Conservation (phyloP, 2,329 filamentous ascomycete species). For the Aspergillus costaricaensis region DNA sequence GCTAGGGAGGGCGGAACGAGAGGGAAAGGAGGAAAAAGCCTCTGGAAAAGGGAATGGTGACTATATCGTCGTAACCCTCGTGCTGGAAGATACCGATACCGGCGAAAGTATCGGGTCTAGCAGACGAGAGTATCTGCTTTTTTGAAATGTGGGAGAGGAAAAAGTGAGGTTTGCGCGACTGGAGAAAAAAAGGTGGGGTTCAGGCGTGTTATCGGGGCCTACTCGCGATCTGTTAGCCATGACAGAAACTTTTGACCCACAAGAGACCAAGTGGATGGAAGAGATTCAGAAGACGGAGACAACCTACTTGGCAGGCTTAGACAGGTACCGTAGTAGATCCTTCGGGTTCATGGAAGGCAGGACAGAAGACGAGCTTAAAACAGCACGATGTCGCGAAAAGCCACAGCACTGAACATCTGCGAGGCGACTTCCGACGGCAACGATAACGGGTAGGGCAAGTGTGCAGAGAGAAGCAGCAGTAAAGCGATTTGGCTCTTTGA, state of each 20-base stretch:
- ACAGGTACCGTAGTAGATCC: conserved; percentile 89
- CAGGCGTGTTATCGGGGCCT: conserved; percentile 66
- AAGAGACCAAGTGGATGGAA: not conserved
- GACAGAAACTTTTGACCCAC: not conserved
- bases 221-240: conserved; percentile 22
- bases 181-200: conserved; percentile 24
- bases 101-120: conserved; percentile 79
- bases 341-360: conserved; percentile 81
- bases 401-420: conserved; percentile 40
- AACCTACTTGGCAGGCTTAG: conserved; percentile 83
- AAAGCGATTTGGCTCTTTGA: conserved; percentile 7
- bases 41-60: conserved; percentile 86
- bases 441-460: conserved; percentile 8
- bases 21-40: conserved; percentile 74
- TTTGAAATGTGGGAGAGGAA: conserved; percentile 21
- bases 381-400: conserved; percentile 36
- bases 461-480: not conserved
- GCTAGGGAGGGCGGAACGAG: conserved; percentile 86
- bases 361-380: conserved; percentile 35
- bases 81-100: conserved; percentile 80
- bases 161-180: conserved; percentile 13
- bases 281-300: conserved; percentile 1
- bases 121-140: conserved; percentile 70
- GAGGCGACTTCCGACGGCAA: conserved; percentile 12
- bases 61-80: conserved; percentile 61